Conservation (phyloP, 495 filamentous ascomycete genomes). For the Diplogelasinospora grovesii region DNA sequence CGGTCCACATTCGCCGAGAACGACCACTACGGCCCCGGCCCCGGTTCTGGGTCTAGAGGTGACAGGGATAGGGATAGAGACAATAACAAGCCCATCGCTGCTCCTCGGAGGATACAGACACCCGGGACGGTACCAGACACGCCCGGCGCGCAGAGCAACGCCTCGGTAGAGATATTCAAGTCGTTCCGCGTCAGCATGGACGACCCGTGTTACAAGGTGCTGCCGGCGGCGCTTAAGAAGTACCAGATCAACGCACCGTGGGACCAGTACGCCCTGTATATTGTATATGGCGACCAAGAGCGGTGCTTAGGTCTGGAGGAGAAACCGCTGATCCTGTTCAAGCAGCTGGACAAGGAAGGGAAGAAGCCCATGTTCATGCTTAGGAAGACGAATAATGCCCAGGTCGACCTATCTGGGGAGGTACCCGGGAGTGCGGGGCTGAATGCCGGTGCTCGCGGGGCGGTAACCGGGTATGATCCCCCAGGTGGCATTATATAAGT, state of each 20-base stretch:
- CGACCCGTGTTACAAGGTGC: slow-evolving; percentile 93
- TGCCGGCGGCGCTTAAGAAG: slow-evolving; percentile 91
- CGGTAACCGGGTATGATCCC: slow-evolving; percentile 39
- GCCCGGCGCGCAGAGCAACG: slow-evolving; percentile 35
- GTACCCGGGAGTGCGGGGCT: slow-evolving; percentile 43
- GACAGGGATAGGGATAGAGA: too few relatives aligned
- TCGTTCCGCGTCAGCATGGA: slow-evolving; percentile 96
- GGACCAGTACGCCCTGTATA: slow-evolving; percentile 95
- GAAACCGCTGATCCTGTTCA: slow-evolving; percentile 91
- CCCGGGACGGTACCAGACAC: slow-evolving; percentile 37
- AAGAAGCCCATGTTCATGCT: slow-evolving; percentile 99
- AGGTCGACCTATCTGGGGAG: slow-evolving; percentile 28
- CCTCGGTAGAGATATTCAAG: slow-evolving; percentile 90
- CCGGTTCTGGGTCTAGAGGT: too few relatives aligned
- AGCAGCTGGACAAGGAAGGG: slow-evolving; percentile 92
- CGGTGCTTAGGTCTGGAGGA: slow-evolving; percentile 87
- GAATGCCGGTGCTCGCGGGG: slow-evolving; percentile 23
- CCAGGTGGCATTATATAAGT: slow-evolving; percentile 50
- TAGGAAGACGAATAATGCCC: slow-evolving; percentile 53
- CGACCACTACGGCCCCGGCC: slow-evolving; percentile 40
- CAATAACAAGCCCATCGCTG: slow-evolving; percentile 33
- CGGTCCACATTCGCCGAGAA: slow-evolving; percentile 42
- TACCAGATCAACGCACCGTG: slow-evolving; percentile 98
- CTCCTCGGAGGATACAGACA: slow-evolving; percentile 44
- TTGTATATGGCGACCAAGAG: slow-evolving; percentile 96